Conservation (phyloP, 1,139 yeast species). For the Wickerhamomyces sp. region DNA sequence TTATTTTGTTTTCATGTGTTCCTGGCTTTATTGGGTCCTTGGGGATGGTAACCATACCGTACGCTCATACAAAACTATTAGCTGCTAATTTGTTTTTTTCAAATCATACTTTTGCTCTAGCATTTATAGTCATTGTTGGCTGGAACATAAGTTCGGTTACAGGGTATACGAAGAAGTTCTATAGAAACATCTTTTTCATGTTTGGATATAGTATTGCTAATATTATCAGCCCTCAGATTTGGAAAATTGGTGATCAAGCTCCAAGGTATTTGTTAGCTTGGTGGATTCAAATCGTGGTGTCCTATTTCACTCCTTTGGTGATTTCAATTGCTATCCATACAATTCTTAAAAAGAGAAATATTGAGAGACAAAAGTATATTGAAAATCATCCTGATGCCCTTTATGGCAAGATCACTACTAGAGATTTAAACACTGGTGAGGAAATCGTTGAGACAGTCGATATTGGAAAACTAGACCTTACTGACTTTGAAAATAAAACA, state of each 20-base stretch:
- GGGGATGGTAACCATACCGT: constrained; percentile 25
- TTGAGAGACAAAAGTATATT: constrained; percentile 23
- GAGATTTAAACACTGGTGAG: constrained; percentile 6
- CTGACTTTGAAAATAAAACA: constrained; percentile 40
- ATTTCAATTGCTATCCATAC: constrained; percentile 34
- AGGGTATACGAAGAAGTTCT: constrained; percentile 55
- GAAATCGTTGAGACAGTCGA: constrained; percentile 26
- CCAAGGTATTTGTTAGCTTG: constrained; percentile 47
- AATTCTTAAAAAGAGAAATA: constrained; percentile 34
- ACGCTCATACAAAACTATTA: constrained; percentile 25
- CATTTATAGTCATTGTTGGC: constrained; percentile 43
- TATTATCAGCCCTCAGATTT: constrained; percentile 54
- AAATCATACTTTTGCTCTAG: constrained; percentile 31
- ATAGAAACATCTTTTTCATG: constrained; percentile 39
- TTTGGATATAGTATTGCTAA: constrained; percentile 56
- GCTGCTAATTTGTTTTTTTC: constrained; percentile 31
- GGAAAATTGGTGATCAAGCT: constrained; percentile 38
- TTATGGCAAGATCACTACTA: constrained; percentile 19
- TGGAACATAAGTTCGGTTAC: constrained; percentile 48
- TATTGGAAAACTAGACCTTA: constrained; percentile 38
- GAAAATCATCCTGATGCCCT: constrained; percentile 3
- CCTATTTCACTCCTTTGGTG: constrained; percentile 36
- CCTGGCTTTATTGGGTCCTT: constrained; percentile 29
- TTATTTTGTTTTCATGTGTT: constrained; percentile 14
- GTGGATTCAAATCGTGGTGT: constrained; percentile 43